Base-by-base conservation (phyloP, 2,329 filamentous ascomycete species). In the Monosporascus sp. region DNA sequence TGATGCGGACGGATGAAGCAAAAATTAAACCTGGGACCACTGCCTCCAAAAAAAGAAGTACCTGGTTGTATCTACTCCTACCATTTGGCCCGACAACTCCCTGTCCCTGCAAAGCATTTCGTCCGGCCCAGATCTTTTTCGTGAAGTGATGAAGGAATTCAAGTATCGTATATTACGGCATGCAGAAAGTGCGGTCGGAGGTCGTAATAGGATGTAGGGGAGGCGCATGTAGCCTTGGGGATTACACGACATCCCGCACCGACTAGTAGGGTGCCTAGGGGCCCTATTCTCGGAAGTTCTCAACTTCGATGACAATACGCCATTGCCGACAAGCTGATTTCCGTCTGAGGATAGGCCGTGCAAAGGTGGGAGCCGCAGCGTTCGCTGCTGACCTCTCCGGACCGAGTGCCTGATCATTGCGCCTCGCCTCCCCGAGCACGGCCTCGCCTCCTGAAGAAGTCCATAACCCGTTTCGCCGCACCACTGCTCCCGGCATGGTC, bases 401-500 rank as follows among this genome's bases (percentile, higher is more conserved):
- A n/a, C 16, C 20, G 20, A 11, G 22, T 24, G 24, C 14, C 14
- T 7, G 14, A 19, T 44, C 43, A 35, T 58, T 56, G 66, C 48
- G 61, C 72, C 56, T 84, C 80, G 38, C 79, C 79, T 52, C 79
- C 82, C 65, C 88, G 79, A 62, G 86, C 89, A 74, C 87, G 91
- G 52, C 89, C 90, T 68, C 92, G 83, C 69, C 92, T 82, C 63
- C 94, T 82, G 78, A 99, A 99, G 72, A 97, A 96, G 74, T 99
- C 93, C 92, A 99, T 97, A 40, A 99, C 94, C 67, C 91, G 86
- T 69, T 92, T 87, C 16, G 92, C 91, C 3, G 91, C 89, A 53
- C 90, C 90, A 59, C 86, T 93, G 70, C 89, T 95, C 45, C 93
- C 93, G 35, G 86, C 86, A 65, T 91, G 86, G 50, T 86, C 82